phyloP scores from a whole-genome alignment of 2,329 filamentous ascomycete species.

The Aspergillus sp. region DNA sequence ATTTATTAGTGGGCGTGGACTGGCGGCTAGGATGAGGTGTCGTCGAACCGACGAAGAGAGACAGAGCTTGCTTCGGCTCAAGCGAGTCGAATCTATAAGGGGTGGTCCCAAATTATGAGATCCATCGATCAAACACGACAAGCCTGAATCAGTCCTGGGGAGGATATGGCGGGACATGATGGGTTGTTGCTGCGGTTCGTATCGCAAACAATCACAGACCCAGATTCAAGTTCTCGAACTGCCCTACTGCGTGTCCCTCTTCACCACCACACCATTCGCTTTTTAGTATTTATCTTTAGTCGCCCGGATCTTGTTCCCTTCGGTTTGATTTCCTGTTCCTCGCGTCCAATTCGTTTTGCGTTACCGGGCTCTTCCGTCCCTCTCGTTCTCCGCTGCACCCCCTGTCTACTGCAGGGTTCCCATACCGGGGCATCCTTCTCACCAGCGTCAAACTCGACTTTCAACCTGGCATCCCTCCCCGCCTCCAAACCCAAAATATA shows the following conservation, averaged over 20 bases:
- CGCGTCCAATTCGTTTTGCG: neutral
- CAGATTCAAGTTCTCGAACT: neutral
- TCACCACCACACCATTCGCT: conserved; percentile 18
- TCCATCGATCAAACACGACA: neutral
- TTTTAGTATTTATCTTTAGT: conserved; percentile 1
- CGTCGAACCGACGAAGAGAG: neutral
- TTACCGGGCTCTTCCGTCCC: neutral
- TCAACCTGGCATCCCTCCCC: neutral
- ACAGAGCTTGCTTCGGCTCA: neutral
- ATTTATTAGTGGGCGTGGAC: neutral
- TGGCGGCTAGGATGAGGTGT: neutral
- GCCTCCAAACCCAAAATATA: conserved; percentile 7
- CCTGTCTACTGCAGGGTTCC: conserved; percentile 10
- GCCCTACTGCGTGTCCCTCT: conserved; percentile 17
- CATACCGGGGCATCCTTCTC: conserved; percentile 8
- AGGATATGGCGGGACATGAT: neutral
- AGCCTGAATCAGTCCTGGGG: neutral
- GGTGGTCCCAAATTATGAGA: neutral
- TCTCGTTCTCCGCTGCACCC: conserved; percentile 5
- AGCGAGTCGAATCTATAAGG: neutral
- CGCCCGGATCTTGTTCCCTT: neutral
- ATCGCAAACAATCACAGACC: conserved; percentile 1
- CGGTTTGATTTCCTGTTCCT: conserved; percentile 6
- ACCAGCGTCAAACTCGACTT: neutral
- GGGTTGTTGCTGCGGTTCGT: neutral